Conservation (phyloP, 163 green algal species). For the Chlorella variabilis region DNA sequence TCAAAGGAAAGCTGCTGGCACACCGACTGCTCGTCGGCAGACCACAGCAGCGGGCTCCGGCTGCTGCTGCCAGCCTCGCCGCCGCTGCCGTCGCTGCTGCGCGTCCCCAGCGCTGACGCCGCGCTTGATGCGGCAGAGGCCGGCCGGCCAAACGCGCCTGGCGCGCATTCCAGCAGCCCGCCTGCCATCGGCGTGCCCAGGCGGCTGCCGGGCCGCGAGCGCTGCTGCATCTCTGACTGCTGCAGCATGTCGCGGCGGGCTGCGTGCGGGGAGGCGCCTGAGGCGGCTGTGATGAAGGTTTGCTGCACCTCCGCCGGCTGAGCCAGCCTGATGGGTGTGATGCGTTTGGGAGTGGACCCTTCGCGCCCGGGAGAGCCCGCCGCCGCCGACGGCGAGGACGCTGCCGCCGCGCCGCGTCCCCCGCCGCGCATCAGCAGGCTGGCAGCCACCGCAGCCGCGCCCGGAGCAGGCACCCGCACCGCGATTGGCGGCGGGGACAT, state of each 20-base stretch:
- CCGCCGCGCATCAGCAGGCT: conserved; percentile 18
- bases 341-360: conserved; percentile 15
- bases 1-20: conserved; percentile 34
- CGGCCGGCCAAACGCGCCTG: not conserved
- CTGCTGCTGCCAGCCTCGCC: not conserved
- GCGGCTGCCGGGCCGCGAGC: conserved; percentile 4
- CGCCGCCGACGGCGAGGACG: not conserved
- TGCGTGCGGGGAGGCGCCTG: not conserved
- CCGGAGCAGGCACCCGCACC: not conserved
- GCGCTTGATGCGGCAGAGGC: not conserved
- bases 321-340: conserved; percentile 1
- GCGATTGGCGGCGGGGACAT: conserved; percentile 4
- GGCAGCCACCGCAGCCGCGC: not conserved
- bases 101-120: too few species aligned
- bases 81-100: not conserved
- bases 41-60: conserved; percentile 23
- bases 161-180: not conserved
- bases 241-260: conserved; percentile 22
- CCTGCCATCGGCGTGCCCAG: conserved; percentile 4
- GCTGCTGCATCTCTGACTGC: conserved; percentile 3
- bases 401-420: not conserved
- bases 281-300: not conserved
- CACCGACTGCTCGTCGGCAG: conserved; percentile 10
- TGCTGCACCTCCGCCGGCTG: conserved; percentile 14
- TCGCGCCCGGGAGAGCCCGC: not conserved